These are phyloP conservation scores for Penicillium sp. DNA, from an alignment of 2,329 filamentous ascomycete species.

Conservation along the genomic window DNA sequence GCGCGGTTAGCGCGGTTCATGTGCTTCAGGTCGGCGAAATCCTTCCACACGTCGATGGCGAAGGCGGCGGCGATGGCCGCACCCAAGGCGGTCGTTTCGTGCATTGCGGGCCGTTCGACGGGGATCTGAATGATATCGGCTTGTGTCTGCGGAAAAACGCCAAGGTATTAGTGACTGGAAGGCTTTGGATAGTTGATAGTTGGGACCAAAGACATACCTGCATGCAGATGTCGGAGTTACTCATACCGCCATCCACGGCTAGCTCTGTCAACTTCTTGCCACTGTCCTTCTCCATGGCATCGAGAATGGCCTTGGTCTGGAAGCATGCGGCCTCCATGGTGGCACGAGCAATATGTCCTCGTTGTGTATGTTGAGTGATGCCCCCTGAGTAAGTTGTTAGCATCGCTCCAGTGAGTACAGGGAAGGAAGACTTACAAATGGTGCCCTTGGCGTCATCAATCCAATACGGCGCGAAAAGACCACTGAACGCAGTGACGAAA, in stretches of 20 bases:
- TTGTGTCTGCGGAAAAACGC: slow-evolving; percentile 53
- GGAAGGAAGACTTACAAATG: slow-evolving; percentile 54
- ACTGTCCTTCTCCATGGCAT: slow-evolving; percentile 85
- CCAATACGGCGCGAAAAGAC: slow-evolving; percentile 90
- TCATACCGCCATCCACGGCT: slow-evolving; percentile 84
- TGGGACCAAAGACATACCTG: slow-evolving; percentile 47
- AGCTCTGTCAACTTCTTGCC: slow-evolving; percentile 70
- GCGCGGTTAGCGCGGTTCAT: slow-evolving; percentile 67
- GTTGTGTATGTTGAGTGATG: slow-evolving; percentile 77
- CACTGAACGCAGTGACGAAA: slow-evolving; percentile 85
- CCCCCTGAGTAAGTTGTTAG: slow-evolving; percentile 52
- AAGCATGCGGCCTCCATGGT: slow-evolving; percentile 88
- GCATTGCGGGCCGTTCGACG: slow-evolving; percentile 79
- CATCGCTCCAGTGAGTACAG: neutral
- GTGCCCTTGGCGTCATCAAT: slow-evolving; percentile 91
- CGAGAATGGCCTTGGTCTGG: slow-evolving; percentile 88
- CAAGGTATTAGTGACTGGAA: neutral
- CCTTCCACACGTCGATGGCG: slow-evolving; percentile 71
- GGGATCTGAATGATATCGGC: slow-evolving; percentile 79
- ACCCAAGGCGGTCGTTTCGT: slow-evolving; percentile 82
- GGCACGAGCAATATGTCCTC: slow-evolving; percentile 80
- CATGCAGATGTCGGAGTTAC: slow-evolving; percentile 84
- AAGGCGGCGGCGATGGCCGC: slow-evolving; percentile 85
- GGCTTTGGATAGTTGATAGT: too few relatives aligned
- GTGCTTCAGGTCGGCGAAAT: slow-evolving; percentile 66